phyloP scores from a whole-genome alignment of 306 rosid species.

The Vigna radiata region DNA sequence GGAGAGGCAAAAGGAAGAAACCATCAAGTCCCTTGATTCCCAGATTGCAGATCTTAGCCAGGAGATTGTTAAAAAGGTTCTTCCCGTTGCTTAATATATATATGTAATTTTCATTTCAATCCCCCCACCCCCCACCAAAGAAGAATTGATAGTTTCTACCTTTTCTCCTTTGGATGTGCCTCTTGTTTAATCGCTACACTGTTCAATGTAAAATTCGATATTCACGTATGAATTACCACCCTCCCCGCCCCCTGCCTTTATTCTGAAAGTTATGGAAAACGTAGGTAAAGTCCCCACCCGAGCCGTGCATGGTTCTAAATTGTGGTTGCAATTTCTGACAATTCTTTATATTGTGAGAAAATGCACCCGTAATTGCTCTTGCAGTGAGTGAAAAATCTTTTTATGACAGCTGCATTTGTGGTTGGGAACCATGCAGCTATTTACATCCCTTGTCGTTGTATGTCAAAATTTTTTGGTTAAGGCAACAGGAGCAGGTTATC shows the following conservation, averaged over 20 bases:
- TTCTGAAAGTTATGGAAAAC: neutral
- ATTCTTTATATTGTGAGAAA: neutral
- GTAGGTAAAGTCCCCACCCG: neutral
- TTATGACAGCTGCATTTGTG: neutral
- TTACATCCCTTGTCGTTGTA: neutral
- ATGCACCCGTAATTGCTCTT: neutral
- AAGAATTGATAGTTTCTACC: neutral
- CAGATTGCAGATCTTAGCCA: slow-evolving; percentile 79
- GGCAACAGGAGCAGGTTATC: neutral
- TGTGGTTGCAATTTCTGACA: neutral
- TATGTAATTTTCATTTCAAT: neutral
- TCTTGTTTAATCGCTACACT: neutral
- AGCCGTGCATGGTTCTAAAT: no score
- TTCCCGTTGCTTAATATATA: slow-evolving; percentile 60
- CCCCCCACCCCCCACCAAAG: neutral
- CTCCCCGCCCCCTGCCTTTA: neutral
- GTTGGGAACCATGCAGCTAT: neutral
- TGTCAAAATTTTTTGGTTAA: neutral
- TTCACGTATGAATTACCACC: neutral
- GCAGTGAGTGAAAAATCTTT: neutral
- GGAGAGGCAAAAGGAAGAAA: slow-evolving; percentile 84
- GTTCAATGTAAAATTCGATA: neutral
- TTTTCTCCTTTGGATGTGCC: neutral
- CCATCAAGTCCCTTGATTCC: slow-evolving; percentile 79
- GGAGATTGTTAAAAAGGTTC: slow-evolving; percentile 93